Base-by-base conservation (phyloP, 1,284 basidiomycete species). In the Leccinum griseonigrum region DNA sequence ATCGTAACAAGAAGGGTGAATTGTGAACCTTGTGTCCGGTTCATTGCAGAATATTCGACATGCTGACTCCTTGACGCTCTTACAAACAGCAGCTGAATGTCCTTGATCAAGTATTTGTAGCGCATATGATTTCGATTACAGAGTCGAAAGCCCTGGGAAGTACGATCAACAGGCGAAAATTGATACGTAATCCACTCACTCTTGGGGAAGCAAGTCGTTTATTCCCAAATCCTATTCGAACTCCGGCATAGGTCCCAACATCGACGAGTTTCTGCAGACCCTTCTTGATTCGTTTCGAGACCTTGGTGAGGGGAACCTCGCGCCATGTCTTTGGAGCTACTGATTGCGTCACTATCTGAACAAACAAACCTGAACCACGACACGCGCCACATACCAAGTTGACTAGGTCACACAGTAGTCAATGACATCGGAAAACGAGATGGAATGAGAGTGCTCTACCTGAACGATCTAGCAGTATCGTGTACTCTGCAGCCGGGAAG, bases 251-350 rank as follows among this genome's bases (percentile, higher is more conserved):
- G n/a, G 72, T 56, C 8, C 69, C 64, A 3, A 78, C 86, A 1
- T 77, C 70, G 59, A 82, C 70, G 0, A 91, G 74, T 67, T 87
- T 90, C 10, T 68, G 64, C 9, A 91, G 66, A 0, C 87, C 82
- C 0, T 71, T 61, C 34, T 76, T 60, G 16, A 93, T 88, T 4
- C 67, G 66, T 9, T 69, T 69, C 0, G 79, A 73, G 0, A 86
- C 81, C 7, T 77, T 77, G 73, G 67, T 0, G 92, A 94, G 0
- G 94, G 94, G 66, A 83, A 94, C 32, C 94, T 83, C 1, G 91
- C 87, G 1, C 22, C 22, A 22, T 22, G 22, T 22, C 22, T 22
- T 22, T 22, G 22, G 22, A 22, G 22, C 22, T 22, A 16, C 14
- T 31, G 43, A 28, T 18, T 10, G 40, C 55, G 59, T 67, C 54